Base-by-base conservation (phyloP, 768 basidiomycete genomes). In the Lentinula aciculospora region DNA sequence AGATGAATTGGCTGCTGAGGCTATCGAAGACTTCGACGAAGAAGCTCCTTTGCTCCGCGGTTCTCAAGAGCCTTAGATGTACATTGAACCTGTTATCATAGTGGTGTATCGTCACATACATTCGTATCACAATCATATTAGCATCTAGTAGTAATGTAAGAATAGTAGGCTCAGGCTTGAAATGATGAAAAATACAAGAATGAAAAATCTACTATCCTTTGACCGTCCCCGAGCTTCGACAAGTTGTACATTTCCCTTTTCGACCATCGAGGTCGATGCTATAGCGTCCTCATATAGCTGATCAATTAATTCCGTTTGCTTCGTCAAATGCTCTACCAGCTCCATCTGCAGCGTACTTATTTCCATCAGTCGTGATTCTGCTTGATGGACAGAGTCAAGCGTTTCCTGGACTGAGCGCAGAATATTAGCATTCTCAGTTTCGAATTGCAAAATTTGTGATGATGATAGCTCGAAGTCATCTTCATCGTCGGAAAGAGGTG, bases 231-330 rank as follows among this genome's bases (percentile, higher is more conserved):
- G 85, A 15, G 97, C 96, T 74, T 94, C 92, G 69, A 82, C 86
- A 57, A 99, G 78, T 71, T 99, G 93, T 42, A 81, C 76, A 64
- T 98, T 98, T 32, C 96, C 94, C 69, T 89, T 90, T 63, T 90
- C 89, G 37, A 98, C 86, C 47, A 85, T 89, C 7, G 83, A 85
- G 10, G 92, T 88, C 28, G 90, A 91, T 1, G 88, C 83, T 55
- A 97, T 87, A 8, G 94, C 95, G 66, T 99, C 96, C 63, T 97
- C 94, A 67, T 93, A 97, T 60, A 99, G 74, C 69, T 92, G 85
- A 65, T 98, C 95, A 9, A 94, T 94, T 63, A 94, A 71, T 74
- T 95, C 95, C 2, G 89, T 89, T 77, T 99, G 97, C 65, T 78
- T 81, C 34, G 89, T 88, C 39, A 99, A 79, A 68, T 98, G 94